Percentiles rank a stretch among this genome's conserved stretches.
phyloP scores from a whole-genome alignment of 2,329 filamentous ascomycete species.

The Phialocephala sp. region DNA sequence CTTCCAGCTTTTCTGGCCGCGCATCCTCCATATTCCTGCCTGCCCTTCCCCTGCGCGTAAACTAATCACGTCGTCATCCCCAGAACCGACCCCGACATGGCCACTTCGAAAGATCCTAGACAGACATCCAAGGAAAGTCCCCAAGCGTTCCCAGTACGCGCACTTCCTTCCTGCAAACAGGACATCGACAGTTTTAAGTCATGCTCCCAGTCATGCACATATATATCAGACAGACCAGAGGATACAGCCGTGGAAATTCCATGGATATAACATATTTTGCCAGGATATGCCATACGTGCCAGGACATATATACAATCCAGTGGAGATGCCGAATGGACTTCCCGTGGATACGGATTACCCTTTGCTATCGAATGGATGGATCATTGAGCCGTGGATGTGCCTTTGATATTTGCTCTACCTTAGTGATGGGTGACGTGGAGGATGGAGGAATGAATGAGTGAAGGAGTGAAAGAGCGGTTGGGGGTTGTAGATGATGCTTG shows the following conservation, averaged over 20 bases:
- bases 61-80: constrained; percentile 9
- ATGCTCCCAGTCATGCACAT: constrained; percentile 40
- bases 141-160: constrained; percentile 37
- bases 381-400: constrained; percentile 1
- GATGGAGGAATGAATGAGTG: background rate
- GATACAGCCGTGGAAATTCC: constrained; percentile 27
- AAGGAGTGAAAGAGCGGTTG: background rate
- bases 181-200: constrained; percentile 35
- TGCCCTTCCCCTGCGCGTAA: background rate
- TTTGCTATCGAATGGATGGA: background rate
- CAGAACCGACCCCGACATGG: constrained; percentile 15
- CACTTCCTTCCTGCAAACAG: constrained; percentile 19
- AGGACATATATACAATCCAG: background rate
- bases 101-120: constrained; percentile 14
- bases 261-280: background rate
- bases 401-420: constrained; percentile 2
- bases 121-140: constrained; percentile 15
- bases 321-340: constrained; percentile 20
- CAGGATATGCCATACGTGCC: background rate
- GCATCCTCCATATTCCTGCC: background rate
- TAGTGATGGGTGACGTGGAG: background rate
- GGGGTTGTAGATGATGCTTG: background rate
- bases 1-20: background rate
- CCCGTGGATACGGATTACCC: background rate
- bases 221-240: constrained; percentile 21